Base-by-base conservation (phyloP, 306 rosid genomes). In the Sicyos edulis region DNA sequence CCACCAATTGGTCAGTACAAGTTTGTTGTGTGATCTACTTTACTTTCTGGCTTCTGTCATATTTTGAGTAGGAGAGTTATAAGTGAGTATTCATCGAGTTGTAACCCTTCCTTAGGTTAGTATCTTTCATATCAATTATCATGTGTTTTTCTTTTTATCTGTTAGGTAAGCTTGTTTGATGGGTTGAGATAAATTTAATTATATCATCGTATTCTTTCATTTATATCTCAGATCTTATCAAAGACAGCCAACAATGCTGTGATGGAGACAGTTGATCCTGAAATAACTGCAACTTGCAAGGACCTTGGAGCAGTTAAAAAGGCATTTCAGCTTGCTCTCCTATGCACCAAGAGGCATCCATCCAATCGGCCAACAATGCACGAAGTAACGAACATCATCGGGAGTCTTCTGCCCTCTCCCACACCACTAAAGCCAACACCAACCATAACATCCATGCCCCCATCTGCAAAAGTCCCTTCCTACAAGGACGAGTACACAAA, bases 261-360 rank as follows among this genome's bases (percentile, higher is more conserved):
- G 1, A 90, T 93, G 98, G 98, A 93, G 83, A 88, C 98, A 0
- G 89, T 84, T n/a, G 96, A 93, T 82, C 87, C 88, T 0, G 98
- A 88, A 54, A 75, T 93, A 32, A 86, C 87, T 22, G 90, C 90
- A 29, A 87, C 98, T 17, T 93, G 96, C 78, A 85, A 79, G 64
- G 96, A 92, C 75, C 80, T 89, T 0, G 96, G 96, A 76, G 95
- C 88, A 2, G 90, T 89, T 3, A 92, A 86, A 79, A 92, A 89
- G 82, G 82, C 86, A 9, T 92, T 78, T 79, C 97, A 92, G 75
- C 92, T 92, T 5, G 96, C 96, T 22, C 89, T 92, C 54, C 63
- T 92, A 40, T 89, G 96, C 84, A 72, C 92, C 68, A 92, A 92
- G 87, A 78, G 88, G 74, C 96, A 92, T 53, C 89, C 97, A 10